phyloP scores from a whole-genome alignment of 1,284 basidiomycete genomes.

The Cystobasidium sp. region DNA sequence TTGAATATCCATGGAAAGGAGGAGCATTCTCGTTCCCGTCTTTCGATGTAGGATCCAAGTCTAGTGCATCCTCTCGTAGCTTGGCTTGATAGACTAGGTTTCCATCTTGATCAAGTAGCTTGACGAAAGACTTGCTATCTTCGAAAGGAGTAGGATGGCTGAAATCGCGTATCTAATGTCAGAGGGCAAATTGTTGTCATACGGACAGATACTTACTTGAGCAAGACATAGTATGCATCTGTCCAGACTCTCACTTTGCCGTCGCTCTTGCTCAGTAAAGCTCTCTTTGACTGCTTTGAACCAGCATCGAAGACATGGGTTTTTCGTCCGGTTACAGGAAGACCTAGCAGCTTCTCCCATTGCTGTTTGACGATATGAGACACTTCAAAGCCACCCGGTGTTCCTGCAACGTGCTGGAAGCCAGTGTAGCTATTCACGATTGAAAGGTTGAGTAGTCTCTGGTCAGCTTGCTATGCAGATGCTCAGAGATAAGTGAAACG shows the following conservation, averaged over 20 bases:
- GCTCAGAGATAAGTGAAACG: neutral
- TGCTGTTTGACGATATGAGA: slow-evolving; percentile 47
- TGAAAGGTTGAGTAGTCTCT: neutral
- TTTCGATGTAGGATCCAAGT: slow-evolving; percentile 59
- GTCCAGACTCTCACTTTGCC: slow-evolving; percentile 70
- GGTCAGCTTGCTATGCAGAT: neutral
- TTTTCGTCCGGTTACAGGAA: slow-evolving; percentile 30
- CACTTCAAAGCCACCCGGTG: slow-evolving; percentile 45
- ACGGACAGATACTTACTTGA: slow-evolving; percentile 47
- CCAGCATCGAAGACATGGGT: slow-evolving; percentile 50
- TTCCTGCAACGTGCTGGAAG: slow-evolving; percentile 50
- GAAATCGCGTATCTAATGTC: neutral
- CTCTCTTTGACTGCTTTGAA: slow-evolving; percentile 37
- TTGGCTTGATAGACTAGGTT: slow-evolving; percentile 68
- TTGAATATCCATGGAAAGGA: slow-evolving; percentile 59
- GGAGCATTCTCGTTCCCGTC: slow-evolving; percentile 58
- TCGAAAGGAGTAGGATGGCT: slow-evolving; percentile 45
- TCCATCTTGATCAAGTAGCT: slow-evolving; percentile 58
- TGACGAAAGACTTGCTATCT: slow-evolving; percentile 48
- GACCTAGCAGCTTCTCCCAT: slow-evolving; percentile 49
- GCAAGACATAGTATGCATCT: slow-evolving; percentile 73
- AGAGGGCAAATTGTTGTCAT: neutral
- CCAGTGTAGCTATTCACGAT: slow-evolving; percentile 38
- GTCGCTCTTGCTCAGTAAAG: slow-evolving; percentile 18
- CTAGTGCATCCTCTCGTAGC: slow-evolving; percentile 58